These are phyloP conservation scores for Phyllosticta citribraziliensis DNA, from an alignment of 2,329 filamentous ascomycete species.

Conservation along the genomic window DNA sequence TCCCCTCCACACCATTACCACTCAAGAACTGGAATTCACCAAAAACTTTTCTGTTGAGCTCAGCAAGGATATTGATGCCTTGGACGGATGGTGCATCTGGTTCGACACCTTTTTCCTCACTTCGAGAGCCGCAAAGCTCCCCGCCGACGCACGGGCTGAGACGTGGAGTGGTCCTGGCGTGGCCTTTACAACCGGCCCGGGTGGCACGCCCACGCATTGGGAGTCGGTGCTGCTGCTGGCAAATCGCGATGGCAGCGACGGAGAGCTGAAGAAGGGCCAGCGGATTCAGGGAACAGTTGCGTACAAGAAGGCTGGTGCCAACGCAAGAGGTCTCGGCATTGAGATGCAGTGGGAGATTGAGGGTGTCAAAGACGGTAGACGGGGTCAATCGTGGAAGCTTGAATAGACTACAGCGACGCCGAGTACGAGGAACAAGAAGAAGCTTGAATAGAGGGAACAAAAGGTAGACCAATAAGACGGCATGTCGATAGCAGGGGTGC, in stretches of 20 bases:
- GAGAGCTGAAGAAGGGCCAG: constrained; percentile 43
- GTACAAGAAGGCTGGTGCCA: constrained; percentile 53
- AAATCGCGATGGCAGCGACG: constrained; percentile 45
- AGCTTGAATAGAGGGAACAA: not conserved
- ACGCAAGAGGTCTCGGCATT: constrained; percentile 31
- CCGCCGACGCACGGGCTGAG: constrained; percentile 44
- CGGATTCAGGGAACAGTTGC: constrained; percentile 57
- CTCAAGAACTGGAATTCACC: constrained; percentile 66
- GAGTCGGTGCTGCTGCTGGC: constrained; percentile 70
- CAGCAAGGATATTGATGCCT: constrained; percentile 49
- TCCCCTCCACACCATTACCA: constrained; percentile 62
- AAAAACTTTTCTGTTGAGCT: constrained; percentile 56
- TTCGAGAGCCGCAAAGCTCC: constrained; percentile 39
- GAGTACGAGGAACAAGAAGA: not conserved
- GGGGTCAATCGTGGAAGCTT: constrained; percentile 22
- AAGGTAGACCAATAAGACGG: not conserved
- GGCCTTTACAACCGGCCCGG: constrained; percentile 83
- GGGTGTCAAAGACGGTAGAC: constrained; percentile 15
- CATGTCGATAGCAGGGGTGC: not conserved
- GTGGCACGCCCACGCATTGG: constrained; percentile 76
- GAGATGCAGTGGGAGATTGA: constrained; percentile 28
- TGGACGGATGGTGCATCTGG: constrained; percentile 89
- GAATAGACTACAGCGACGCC: constrained; percentile 15
- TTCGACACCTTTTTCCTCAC: constrained; percentile 89
- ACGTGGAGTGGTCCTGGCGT: constrained; percentile 50